Conservation (phyloP, 495 filamentous ascomycete genomes). For the Oleoguttula mirabilis region DNA sequence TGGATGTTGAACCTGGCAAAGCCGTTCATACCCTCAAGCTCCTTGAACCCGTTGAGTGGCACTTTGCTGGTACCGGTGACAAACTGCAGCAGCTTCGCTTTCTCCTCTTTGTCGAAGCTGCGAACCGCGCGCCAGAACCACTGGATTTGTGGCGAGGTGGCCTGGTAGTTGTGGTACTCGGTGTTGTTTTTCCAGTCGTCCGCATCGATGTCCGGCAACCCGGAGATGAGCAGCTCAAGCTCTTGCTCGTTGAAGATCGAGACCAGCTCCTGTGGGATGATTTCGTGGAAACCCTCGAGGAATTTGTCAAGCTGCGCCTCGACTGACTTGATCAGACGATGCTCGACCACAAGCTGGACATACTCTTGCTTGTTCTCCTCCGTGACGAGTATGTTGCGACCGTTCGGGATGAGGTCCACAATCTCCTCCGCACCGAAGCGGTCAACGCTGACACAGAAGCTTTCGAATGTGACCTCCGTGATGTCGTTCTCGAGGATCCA, state of each 20-base stretch:
- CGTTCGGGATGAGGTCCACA: constrained; percentile 76
- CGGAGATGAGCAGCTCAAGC: constrained; percentile 91
- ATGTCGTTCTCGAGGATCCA: constrained; percentile 99
- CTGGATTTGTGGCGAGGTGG: constrained; percentile 90
- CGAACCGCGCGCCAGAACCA: constrained; percentile 99
- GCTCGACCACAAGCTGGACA: constrained; percentile 84
- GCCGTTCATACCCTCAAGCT: constrained; percentile 98
- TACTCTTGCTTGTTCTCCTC: constrained; percentile 99
- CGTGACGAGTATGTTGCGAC: constrained; percentile 83
- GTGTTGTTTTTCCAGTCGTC: constrained; percentile 99
- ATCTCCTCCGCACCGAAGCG: constrained; percentile 81
- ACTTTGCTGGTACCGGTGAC: constrained; percentile 98
- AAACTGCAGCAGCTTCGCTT: constrained; percentile 93
- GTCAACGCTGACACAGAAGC: constrained; percentile 84
- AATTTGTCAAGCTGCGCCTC: constrained; percentile 91
- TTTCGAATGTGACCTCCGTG: constrained; percentile 97
- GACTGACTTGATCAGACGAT: constrained; percentile 80
- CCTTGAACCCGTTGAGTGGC: constrained; percentile 96
- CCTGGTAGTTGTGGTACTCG: constrained; percentile 95
- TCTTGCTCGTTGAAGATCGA: constrained; percentile 99
- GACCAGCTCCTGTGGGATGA: constrained; percentile 87
- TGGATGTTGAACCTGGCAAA: constrained; percentile 98
- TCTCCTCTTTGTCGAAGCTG: constrained; percentile 98
- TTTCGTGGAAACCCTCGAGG: constrained; percentile 96
- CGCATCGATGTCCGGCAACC: constrained; percentile 90